phyloP scores from a whole-genome alignment of 2,329 filamentous ascomycete genomes.

The Fusarium piperis region DNA sequence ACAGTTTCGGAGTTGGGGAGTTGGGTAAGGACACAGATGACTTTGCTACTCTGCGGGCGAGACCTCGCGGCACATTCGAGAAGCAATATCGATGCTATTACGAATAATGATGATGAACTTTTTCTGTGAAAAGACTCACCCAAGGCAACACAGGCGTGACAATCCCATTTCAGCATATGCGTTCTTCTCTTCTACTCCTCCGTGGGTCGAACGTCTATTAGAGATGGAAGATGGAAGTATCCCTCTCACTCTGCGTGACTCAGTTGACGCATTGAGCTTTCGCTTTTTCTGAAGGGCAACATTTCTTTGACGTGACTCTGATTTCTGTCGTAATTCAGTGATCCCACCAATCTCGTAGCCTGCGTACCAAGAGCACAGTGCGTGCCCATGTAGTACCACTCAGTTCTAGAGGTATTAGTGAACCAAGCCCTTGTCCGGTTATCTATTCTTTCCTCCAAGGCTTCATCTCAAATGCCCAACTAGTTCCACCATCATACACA shows the following conservation, averaged over 20 bases:
- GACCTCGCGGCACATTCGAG: background rate
- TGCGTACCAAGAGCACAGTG: background rate
- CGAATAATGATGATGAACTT: constrained; percentile 32
- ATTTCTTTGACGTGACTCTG: constrained; percentile 32
- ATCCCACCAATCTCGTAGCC: background rate
- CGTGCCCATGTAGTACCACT: background rate
- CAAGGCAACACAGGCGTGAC: constrained; percentile 7
- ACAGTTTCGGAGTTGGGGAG: constrained; percentile 29
- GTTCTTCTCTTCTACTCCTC: constrained; percentile 58
- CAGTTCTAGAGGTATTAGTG: background rate
- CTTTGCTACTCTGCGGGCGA: constrained; percentile 11
- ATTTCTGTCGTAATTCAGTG: background rate
- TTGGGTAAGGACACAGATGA: constrained; percentile 18
- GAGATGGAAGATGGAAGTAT: constrained; percentile 61
- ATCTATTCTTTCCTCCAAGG: background rate
- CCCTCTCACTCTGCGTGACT: constrained; percentile 64
- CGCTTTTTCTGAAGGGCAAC: constrained; percentile 60
- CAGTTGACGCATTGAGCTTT: constrained; percentile 55
- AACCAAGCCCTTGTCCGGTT: background rate
- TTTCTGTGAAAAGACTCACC: too few species aligned
- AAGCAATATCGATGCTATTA: constrained; percentile 16
- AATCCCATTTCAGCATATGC: constrained; percentile 64
- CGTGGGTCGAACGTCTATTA: constrained; percentile 65
- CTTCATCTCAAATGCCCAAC: background rate
- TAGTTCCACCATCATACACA: background rate